Base-by-base conservation (phyloP, 352 stramenopile genomes). In the Elongisporangium undulatum region DNA sequence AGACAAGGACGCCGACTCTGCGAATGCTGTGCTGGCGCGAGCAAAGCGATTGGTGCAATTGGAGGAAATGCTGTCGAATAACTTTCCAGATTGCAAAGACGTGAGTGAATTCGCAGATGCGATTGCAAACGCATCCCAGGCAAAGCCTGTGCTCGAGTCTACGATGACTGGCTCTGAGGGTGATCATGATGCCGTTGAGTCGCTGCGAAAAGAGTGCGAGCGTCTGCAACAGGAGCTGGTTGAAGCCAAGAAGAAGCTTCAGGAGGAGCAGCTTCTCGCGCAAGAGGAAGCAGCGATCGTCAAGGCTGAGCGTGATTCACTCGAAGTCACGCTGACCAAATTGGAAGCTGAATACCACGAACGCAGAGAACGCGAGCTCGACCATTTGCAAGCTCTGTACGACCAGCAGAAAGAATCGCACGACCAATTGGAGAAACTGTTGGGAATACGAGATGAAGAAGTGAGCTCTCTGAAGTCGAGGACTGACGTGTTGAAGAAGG, bases 401-500 rank as follows among this genome's bases (percentile, higher is more conserved):
- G 68, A 77, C 12, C 58, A 68, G 21, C 71, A 85, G 55, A 71
- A 63, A 49, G 67, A 75, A 13, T 64, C 74, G 24, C 73, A 77
- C 53, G 71, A 79, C 22, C 68, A 75, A 22, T 72, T 89, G 60
- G 68, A 79, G 59, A 61, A 74, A 13, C 38, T 79, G 21, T 56
- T 88, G 19, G 57, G 59, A 4, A 66, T 72, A 9, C 77, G 73
- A 10, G 74, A 87, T 49, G 64, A 79, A 39, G 68, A 85, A 51
- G 72, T 84, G 22, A 59, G 59, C 17, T 54, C 63, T 4, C 69
- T 90, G 49, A 71, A 71, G 48, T 34, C 64, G 17, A 66, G 70
- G 26, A 69, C 66, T 8, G 59, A 45, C 13, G 34, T 56, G 10
- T 39, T 52, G 56, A 29, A 51, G 20, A 26, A 51, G 20, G 10